These are phyloP conservation scores for Colletotrichum horii DNA, from an alignment of 2,329 filamentous ascomycete genomes.

Conservation along the genomic window DNA sequence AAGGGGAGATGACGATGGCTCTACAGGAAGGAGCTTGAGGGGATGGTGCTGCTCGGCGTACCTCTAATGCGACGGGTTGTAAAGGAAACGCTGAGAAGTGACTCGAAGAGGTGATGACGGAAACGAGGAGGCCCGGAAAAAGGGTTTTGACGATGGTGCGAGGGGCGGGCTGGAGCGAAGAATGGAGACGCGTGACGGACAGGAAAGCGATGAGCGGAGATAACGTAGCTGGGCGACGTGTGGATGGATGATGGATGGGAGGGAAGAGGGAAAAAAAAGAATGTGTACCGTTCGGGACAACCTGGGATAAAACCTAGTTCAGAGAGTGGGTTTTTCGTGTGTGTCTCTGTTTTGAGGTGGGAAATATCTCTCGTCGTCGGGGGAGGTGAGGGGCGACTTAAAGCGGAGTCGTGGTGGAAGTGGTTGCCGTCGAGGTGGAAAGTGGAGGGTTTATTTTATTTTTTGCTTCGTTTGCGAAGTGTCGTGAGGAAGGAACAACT, in stretches of 20 bases:
- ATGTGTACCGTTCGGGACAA: slow-evolving; percentile 16
- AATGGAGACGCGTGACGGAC: slow-evolving; percentile 18
- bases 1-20: not conserved
- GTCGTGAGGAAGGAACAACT: slow-evolving; percentile 7
- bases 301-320: slow-evolving; percentile 18
- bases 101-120: slow-evolving; percentile 11
- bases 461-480: slow-evolving; percentile 5
- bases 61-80: slow-evolving; percentile 9
- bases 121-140: slow-evolving; percentile 8
- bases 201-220: slow-evolving; percentile 17
- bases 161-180: slow-evolving; percentile 6
- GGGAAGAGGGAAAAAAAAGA: slow-evolving; percentile 13
- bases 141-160: slow-evolving; percentile 20
- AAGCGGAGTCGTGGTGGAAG: not conserved
- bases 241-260: slow-evolving; percentile 12
- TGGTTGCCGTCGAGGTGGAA: not conserved
- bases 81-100: slow-evolving; percentile 10
- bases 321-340: slow-evolving; percentile 11
- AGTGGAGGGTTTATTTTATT: slow-evolving; percentile 3
- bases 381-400: not conserved
- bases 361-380: slow-evolving; percentile 11
- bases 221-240: slow-evolving; percentile 5
- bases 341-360: not conserved
- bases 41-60: not conserved
- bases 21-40: not conserved